Evolutionary conservation across 306 rosid genomes (phyloP), one percentile per base, ranked within the genome.

Genomic region (Ammopiptanthus mongolicus): DNA sequence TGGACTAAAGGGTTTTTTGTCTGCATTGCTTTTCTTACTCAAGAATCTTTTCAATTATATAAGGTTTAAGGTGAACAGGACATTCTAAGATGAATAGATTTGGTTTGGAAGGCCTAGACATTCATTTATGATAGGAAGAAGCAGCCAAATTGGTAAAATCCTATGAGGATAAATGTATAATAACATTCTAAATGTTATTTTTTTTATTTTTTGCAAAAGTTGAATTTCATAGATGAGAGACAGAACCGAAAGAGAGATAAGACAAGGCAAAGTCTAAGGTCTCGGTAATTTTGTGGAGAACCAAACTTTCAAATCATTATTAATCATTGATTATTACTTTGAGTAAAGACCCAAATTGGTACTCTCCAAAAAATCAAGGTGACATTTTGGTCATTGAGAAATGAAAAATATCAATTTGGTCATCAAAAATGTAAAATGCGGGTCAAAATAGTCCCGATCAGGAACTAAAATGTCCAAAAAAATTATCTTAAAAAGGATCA

Each of bases 41-140:
- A n/a, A n/a, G n/a, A 15, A 46, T 9, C 57, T 28, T 58, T 14
- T 18, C 7, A 46, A 50, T 57, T 2, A 37, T 48, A 14, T 13
- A 62, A 11, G 28, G 9, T 58, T 14, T 13, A 2, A 7, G 42
- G 3, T 50, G 65, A 67, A 59, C 57, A 66, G 3, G 80, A 74
- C 80, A 74, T 67, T 18, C 6, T 47, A 37, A 14, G 71, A 67
- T 74, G 80, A 80, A 66, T 74, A 13, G 66, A 61, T 70, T 15
- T 58, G 34, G 71, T 80, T 60, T 59, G 59, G 36, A 58, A 39
- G 25, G 41, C 55, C 47, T 39, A 23, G 28, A 10, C 18, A 66
- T 34, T 46, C 31, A 46, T 37, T 18, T 29, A 53, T 23, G 18
- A 50, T 18, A 46, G 19, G 15, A 67, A 10, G 23, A 39, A 28